phyloP scores from a whole-genome alignment of 2,329 filamentous ascomycete species.

The Chrysosporium queenslandicum region DNA sequence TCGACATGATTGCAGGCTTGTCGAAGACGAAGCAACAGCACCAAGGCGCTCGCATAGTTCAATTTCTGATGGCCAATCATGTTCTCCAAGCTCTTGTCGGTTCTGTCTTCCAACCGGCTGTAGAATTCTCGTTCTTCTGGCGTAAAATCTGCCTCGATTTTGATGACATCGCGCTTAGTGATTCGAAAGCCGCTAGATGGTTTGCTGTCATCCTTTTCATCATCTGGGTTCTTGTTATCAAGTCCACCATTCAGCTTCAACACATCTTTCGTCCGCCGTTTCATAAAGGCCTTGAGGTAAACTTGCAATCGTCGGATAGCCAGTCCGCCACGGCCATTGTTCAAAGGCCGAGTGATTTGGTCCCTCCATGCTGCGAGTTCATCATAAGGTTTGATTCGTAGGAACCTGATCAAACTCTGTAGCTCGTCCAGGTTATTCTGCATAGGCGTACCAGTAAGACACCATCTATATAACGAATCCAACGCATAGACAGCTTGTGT shows the following conservation, averaged over 20 bases:
- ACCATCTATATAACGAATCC: slow-evolving; percentile 84
- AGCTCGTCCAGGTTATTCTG: slow-evolving; percentile 97
- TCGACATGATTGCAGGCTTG: slow-evolving; percentile 94
- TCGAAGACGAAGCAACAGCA: slow-evolving; percentile 76
- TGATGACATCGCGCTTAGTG: slow-evolving; percentile 79
- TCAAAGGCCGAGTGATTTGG: slow-evolving; percentile 81
- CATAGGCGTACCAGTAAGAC: slow-evolving; percentile 90
- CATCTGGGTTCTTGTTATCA: slow-evolving; percentile 55
- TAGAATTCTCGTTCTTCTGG: slow-evolving; percentile 78
- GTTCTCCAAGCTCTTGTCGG: slow-evolving; percentile 73
- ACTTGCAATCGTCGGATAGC: slow-evolving; percentile 79
- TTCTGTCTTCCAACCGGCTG: slow-evolving; percentile 67
- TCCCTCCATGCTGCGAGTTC: slow-evolving; percentile 80
- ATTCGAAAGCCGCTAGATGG: slow-evolving; percentile 69
- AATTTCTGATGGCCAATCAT: slow-evolving; percentile 75
- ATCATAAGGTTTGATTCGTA: slow-evolving; percentile 84
- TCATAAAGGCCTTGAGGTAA: slow-evolving; percentile 89
- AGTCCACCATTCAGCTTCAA: slow-evolving; percentile 76
- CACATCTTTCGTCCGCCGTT: slow-evolving; percentile 96
- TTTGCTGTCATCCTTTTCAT: slow-evolving; percentile 42
- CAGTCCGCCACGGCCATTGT: slow-evolving; percentile 76
- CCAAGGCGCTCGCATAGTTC: slow-evolving; percentile 89
- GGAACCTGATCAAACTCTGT: slow-evolving; percentile 84
- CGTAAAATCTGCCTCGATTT: slow-evolving; percentile 66
- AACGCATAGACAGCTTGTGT: slow-evolving; percentile 86